phyloP scores from a whole-genome alignment of 371 early-diverging fungal species.

The Chytridium lagenaria region DNA sequence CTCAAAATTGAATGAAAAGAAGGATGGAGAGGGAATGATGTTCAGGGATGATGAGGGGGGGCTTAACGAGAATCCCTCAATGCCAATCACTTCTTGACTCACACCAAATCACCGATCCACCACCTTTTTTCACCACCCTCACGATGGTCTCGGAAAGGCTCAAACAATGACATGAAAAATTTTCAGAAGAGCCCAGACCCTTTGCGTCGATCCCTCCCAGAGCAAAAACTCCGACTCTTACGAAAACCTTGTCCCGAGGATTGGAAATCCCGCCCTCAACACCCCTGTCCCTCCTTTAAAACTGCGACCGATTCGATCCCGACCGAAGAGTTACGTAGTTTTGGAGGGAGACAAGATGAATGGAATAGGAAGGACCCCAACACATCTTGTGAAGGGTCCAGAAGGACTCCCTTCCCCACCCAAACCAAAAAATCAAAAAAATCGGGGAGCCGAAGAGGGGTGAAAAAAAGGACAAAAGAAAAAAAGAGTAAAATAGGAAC shows the following conservation, averaged over 20 bases:
- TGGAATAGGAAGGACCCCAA: too few relatives aligned
- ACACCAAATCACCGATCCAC: background rate
- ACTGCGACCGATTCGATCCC: background rate
- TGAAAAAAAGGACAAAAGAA: background rate
- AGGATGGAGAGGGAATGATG: background rate
- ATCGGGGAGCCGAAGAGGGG: background rate
- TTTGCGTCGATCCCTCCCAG: background rate
- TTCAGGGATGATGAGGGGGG: background rate
- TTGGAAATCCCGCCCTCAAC: background rate
- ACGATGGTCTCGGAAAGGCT: background rate
- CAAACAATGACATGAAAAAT: background rate
- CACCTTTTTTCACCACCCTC: background rate
- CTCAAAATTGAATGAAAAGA: too few relatives aligned
- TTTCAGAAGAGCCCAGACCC: background rate
- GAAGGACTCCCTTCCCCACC: too few relatives aligned
- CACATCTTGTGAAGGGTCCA: too few relatives aligned
- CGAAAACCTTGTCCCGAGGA: too few relatives aligned
- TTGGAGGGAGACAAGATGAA: too few relatives aligned
- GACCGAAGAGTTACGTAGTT: too few relatives aligned
- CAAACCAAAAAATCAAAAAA: too few relatives aligned
- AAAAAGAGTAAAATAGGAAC: background rate
- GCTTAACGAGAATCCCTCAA: background rate
- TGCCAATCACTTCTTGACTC: background rate
- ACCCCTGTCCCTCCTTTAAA: background rate
- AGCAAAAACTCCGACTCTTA: background rate